Conservation (phyloP, 768 basidiomycete species). For the Trichaptum fuscoviolaceum region DNA sequence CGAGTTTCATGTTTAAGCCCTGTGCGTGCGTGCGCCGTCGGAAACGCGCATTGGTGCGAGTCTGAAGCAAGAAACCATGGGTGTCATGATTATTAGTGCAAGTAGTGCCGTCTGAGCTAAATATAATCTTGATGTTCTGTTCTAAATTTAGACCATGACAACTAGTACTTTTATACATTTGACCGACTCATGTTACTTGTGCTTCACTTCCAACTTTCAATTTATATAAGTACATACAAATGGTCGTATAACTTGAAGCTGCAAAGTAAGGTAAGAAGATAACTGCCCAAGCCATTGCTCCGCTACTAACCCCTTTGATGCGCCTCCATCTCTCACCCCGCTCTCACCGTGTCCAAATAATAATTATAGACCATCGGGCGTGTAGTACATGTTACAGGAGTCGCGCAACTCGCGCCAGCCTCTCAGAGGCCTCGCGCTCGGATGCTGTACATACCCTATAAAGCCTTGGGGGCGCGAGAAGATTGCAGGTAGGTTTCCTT, state of each 20-base stretch:
- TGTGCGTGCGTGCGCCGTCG: no score
- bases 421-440: no score
- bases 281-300: no score
- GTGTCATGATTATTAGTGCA: neutral
- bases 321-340: neutral
- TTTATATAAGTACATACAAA: no score
- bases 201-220: no score
- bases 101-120: neutral
- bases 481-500: neutral
- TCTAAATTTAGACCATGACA: no score
- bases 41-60: neutral
- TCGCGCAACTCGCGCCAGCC: neutral
- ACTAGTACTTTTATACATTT: no score
- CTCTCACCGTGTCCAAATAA: neutral
- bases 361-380: neutral
- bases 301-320: no score
- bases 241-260: no score
- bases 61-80: neutral
- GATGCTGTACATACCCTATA: neutral
- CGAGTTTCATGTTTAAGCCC: slow-evolving; percentile 39
- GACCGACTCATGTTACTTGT: no score
- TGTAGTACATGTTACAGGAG: neutral
- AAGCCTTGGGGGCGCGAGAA: neutral
- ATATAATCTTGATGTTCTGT: neutral
- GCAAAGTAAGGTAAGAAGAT: no score